phyloP scores from a whole-genome alignment of 352 stramenopile species.

The Pythium vanterpoolii region DNA sequence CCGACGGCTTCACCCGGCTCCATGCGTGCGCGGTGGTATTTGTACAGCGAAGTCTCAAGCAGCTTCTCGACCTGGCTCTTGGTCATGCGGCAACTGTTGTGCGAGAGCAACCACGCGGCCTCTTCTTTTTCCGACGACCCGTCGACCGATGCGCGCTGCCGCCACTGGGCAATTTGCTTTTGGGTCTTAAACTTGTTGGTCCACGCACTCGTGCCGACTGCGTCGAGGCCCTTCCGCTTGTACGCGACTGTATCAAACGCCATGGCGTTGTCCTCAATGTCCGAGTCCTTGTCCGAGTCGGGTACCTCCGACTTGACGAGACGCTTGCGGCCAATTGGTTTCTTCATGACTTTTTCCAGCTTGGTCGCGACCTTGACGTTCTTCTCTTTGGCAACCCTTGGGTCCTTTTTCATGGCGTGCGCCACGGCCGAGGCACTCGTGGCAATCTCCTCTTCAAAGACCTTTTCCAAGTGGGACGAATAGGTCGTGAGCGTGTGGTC shows the following conservation, averaged over 20 bases:
- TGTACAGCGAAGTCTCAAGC: conserved; percentile 72
- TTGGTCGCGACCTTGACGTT: conserved; percentile 61
- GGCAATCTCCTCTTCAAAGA: conserved; percentile 55
- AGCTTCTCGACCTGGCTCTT: conserved; percentile 70
- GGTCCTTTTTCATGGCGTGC: conserved; percentile 26
- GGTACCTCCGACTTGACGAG: conserved; percentile 43
- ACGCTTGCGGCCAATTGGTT: conserved; percentile 35
- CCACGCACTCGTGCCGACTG: conserved; percentile 56
- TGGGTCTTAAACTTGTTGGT: conserved; percentile 59
- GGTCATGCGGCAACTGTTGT: conserved; percentile 93
- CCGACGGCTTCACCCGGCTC: conserved; percentile 97
- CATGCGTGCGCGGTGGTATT: conserved; percentile 86
- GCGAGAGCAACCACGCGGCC: conserved; percentile 72
- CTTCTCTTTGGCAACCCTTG: conserved; percentile 33
- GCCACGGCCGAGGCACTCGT: conserved; percentile 10
- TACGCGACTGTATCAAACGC: conserved; percentile 47
- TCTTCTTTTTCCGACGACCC: conserved; percentile 67
- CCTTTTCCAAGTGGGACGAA: conserved; percentile 57
- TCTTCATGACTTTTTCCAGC: conserved; percentile 59
- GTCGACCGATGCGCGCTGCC: conserved; percentile 40
- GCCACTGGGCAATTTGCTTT: conserved; percentile 50
- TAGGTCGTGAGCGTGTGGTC: conserved; percentile 66
- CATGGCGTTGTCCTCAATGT: conserved; percentile 46
- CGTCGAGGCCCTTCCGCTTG: conserved; percentile 65
- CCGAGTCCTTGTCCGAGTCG: conserved; percentile 29